Conservation (phyloP, 768 basidiomycete genomes). For the Scleroderma citrinum region DNA sequence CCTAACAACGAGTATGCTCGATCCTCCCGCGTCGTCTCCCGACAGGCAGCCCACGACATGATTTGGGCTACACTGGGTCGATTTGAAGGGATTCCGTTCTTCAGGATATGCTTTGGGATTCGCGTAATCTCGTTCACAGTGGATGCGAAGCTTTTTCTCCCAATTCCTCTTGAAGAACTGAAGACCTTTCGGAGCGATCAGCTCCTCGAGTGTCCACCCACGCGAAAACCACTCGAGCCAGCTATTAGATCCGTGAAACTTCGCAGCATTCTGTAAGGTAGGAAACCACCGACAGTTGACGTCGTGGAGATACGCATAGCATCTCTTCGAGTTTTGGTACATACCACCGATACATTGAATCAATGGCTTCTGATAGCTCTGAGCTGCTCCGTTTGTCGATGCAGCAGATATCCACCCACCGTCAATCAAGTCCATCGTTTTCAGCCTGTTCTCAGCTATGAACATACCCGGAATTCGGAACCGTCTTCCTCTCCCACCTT, state of each 20-base stretch:
- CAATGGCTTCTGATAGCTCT: constrained; percentile 14
- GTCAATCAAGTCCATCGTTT: constrained; percentile 3
- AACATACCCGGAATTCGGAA: neutral
- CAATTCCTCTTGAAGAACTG: constrained; percentile 11
- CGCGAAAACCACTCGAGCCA: constrained; percentile 12
- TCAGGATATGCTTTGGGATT: neutral
- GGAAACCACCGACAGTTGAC: neutral
- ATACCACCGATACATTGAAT: constrained; percentile 19
- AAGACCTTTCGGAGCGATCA: constrained; percentile 11
- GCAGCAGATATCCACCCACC: constrained; percentile 15
- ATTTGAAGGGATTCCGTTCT: neutral
- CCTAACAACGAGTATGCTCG: constrained; percentile 15
- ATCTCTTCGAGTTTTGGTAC: constrained; percentile 8
- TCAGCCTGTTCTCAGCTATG: neutral
- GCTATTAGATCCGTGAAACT: neutral
- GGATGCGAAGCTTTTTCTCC: constrained; percentile 1
- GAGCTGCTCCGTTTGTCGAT: constrained; percentile 17
- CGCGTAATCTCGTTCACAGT: constrained; percentile 1
- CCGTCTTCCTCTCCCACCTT: neutral
- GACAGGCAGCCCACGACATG: constrained; percentile 13
- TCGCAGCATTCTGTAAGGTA: neutral
- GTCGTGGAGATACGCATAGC: constrained; percentile 13
- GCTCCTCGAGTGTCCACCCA: constrained; percentile 9
- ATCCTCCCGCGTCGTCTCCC: constrained; percentile 15
- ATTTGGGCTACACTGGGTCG: constrained; percentile 3